A percentile compares a stretch with the other conserved stretches of the same genome.
phyloP scores from a whole-genome alignment of 305 asterid species.

The Fraxinus angustifolia region DNA sequence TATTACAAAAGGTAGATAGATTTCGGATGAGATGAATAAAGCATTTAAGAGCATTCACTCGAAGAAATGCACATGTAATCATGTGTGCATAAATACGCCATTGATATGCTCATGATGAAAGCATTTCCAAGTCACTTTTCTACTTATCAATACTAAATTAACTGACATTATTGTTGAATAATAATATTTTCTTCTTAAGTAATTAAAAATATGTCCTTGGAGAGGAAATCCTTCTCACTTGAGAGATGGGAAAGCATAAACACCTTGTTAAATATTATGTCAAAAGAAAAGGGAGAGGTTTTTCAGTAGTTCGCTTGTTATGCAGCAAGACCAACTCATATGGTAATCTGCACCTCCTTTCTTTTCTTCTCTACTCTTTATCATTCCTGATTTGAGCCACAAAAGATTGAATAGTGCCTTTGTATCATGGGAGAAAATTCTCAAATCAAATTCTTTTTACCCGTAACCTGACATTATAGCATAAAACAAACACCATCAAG shows the following conservation, averaged over 20 bases:
- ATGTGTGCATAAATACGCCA: neutral
- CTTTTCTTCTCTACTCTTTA: neutral
- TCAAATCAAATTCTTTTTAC: neutral
- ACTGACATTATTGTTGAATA: neutral
- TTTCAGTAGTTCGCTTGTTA: neutral
- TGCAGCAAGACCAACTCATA: neutral
- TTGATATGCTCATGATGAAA: neutral
- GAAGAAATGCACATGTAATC: neutral
- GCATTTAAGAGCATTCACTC: neutral
- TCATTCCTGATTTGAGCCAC: neutral
- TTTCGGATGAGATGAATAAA: neutral
- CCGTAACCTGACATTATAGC: neutral
- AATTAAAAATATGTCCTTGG: neutral
- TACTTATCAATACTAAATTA: neutral
- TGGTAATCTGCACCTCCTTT: neutral
- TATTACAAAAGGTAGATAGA: neutral
- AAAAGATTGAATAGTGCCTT: neutral
- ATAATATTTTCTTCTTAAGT: neutral
- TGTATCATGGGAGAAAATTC: neutral
- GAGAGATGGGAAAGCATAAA: neutral
- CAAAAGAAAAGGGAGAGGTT: neutral
- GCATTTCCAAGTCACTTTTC: neutral
- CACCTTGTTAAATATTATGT: neutral
- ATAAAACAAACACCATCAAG: neutral
- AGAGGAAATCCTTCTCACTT: neutral